Evolutionary conservation across 129 eudicot species (phyloP).

Genomic region (Heracleum sosnowskyi): DNA sequence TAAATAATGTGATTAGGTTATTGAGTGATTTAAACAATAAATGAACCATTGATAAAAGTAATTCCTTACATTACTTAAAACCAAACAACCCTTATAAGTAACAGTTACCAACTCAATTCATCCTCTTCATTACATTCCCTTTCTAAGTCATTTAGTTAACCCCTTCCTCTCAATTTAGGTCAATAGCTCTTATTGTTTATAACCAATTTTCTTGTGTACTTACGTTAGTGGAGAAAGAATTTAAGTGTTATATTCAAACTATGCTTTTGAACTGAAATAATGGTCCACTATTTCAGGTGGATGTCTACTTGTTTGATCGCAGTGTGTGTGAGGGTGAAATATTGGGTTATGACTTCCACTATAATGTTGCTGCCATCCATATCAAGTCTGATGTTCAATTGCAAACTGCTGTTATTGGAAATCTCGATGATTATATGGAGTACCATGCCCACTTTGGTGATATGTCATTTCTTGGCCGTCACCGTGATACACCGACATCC

Average conservation of each 20-base stretch:
- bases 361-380: conserved; percentile 1
- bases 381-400: not conserved
- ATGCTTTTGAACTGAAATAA: too few relatives aligned
- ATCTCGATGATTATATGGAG: not conserved
- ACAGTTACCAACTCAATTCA: not conserved
- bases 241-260: not conserved
- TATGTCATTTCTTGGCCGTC: not conserved
- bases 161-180: not conserved
- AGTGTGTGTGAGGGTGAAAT: not conserved
- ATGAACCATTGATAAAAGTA: too few relatives aligned
- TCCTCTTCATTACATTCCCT: not conserved
- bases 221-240: not conserved
- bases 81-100: not conserved
- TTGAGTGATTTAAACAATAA: not conserved
- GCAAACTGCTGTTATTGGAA: not conserved
- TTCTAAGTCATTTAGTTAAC: not conserved
- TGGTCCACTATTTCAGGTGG: not conserved
- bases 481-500: not conserved
- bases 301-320: not conserved
- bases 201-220: not conserved
- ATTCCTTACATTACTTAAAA: not conserved
- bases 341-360: not conserved
- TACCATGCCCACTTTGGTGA: not conserved
- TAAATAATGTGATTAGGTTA: not conserved
- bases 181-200: not conserved